Evolutionary conservation across 345 rosid genomes (phyloP), one percentile per base, ranked within the genome.

Genomic region (Hibiscus syriacus): DNA sequence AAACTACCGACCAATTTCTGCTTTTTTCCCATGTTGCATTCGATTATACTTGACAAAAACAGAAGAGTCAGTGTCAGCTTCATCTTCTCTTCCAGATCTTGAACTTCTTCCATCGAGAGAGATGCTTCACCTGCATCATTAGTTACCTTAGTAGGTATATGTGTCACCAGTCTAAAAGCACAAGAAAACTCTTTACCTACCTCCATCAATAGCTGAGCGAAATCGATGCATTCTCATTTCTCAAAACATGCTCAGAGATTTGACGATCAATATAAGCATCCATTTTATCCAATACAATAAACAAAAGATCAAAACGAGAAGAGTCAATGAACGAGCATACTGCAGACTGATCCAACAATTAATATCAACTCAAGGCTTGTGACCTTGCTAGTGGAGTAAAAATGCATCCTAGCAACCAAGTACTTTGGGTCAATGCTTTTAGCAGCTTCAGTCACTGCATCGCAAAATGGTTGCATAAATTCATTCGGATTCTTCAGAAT

Each of bases 171-270:
- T 55, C 50, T 62, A 43, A 20, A 74, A 43, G 43, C 56, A 36
- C 7, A 48, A 67, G 61, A 69, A 43, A 57, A 63, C 64, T 66
- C n/a, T 41, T 38, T 38, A 55, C 67, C 36, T 74, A 94, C 99
- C 96, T 80, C 92, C 92, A 75, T 89, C 96, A 26, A 30, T 53
- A 67, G 48, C 79, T 72, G 91, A 84, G 61, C 86, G 85, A 70
- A 76, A 94, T 10, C 95, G 92, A 71, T 94, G 99, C 90, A 94
- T 94, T n/a, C 98, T 90, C 77, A 94, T 91, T 94, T n/a, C 98
- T 90, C 77, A 94, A 80, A 69, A 94, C 99, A 74, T 94, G 99
- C 74, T 89, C 95, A 34, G 16, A 6, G 11, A 12, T 39, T 61
- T 66, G 81, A 39, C 86, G 87, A 78, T 94, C 99, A 64, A 94